A percentile compares a stretch with the other conserved stretches of the same genome.
Evolutionary conservation across 306 rosid genomes (phyloP).

Genomic region (Malus fusca): DNA sequence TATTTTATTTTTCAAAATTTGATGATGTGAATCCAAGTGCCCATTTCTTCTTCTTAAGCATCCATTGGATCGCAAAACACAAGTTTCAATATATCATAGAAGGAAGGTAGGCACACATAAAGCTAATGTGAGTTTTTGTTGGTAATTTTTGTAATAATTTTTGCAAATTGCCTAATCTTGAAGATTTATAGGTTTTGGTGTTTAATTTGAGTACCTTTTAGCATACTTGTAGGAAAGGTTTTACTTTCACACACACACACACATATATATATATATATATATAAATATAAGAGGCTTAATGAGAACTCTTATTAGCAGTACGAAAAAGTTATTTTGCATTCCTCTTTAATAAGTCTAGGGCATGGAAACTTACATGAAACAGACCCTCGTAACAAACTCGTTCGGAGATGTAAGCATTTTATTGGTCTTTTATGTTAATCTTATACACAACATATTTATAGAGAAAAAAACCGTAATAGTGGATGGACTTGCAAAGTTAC

Average conservation of each 20-base stretch:
- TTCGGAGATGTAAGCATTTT: too few relatives aligned
- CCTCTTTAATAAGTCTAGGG: neutral
- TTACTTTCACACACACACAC: neutral
- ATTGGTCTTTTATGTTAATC: too few relatives aligned
- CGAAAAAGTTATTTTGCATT: neutral
- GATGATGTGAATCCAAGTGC: conserved; percentile 11
- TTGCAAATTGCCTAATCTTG: neutral
- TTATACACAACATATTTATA: too few relatives aligned
- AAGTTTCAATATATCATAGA: neutral
- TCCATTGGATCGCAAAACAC: conserved; percentile 16
- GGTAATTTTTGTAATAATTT: neutral
- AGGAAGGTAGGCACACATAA: neutral
- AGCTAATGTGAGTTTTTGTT: neutral
- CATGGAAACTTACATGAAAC: too few relatives aligned
- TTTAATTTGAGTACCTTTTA: neutral
- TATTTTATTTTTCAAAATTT: neutral
- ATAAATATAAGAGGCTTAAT: too few relatives aligned
- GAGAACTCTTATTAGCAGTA: too few relatives aligned
- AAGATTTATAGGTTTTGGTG: neutral
- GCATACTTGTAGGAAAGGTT: neutral
- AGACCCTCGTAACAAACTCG: too few relatives aligned
- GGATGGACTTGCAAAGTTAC: too few relatives aligned
- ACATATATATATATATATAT: fast-evolving
- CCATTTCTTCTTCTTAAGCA: conserved; percentile 7
- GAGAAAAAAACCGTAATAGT: too few relatives aligned